phyloP scores from a whole-genome alignment of 192 early-diverging fungal genomes.

The Backusella sp. region DNA sequence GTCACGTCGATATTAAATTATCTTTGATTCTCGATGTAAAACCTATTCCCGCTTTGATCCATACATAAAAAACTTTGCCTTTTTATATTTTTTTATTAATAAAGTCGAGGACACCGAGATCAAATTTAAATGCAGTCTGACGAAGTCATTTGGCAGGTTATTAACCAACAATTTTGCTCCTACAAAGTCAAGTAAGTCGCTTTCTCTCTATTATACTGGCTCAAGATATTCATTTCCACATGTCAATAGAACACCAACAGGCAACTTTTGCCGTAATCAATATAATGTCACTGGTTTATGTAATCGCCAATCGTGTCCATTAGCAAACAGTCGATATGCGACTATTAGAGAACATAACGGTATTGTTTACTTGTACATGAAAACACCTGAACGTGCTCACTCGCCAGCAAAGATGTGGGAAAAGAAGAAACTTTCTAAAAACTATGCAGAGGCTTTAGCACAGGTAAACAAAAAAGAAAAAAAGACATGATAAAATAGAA shows the following conservation, averaged over 20 bases:
- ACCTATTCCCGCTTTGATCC: too few species aligned
- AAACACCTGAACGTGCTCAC: conserved; percentile 94
- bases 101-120: background rate
- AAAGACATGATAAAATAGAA: background rate
- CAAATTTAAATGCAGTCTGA: conserved; percentile 50
- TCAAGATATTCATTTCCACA: background rate
- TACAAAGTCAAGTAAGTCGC: conserved; percentile 91
- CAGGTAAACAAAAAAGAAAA: conserved; percentile 42
- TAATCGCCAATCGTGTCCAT: conserved; percentile 90
- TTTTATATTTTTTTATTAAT: background rate
- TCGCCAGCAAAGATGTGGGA: conserved; percentile 95
- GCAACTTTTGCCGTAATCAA: conserved; percentile 93
- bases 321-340: conserved; percentile 94
- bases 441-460: conserved; percentile 83
- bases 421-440: conserved; percentile 82
- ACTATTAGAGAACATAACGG: conserved; percentile 88
- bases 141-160: conserved; percentile 93
- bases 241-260: conserved; percentile 66
- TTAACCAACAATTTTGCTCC: conserved; percentile 96
- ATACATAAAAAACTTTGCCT: background rate
- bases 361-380: conserved; percentile 88
- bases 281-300: conserved; percentile 97
- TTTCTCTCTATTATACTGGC: background rate
- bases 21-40: background rate
- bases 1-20: background rate